phyloP scores from a whole-genome alignment of 2,329 filamentous ascomycete genomes.

The Knufia fluminis region DNA sequence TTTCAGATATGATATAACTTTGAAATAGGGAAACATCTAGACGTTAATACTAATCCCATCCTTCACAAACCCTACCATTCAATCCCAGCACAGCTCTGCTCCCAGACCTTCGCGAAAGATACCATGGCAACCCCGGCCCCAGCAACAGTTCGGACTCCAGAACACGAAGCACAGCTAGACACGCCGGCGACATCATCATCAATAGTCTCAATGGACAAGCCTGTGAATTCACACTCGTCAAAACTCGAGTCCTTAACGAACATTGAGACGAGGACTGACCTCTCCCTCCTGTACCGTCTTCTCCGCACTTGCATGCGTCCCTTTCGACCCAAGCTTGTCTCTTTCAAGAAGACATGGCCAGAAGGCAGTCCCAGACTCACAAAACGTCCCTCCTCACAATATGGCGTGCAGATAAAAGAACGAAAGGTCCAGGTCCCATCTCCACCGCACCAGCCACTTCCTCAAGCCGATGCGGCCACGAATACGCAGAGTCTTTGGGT shows the following conservation, averaged over 20 bases:
- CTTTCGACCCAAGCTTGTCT: conserved; percentile 17
- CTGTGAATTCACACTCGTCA: too few relatives aligned
- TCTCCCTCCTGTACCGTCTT: conserved; percentile 15
- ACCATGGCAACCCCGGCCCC: too few relatives aligned
- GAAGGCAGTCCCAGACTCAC: conserved; percentile 33
- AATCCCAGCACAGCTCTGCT: too few relatives aligned
- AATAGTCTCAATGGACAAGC: too few relatives aligned
- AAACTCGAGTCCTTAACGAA: not conserved
- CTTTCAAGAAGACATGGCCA: conserved; percentile 21
- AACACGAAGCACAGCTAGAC: too few relatives aligned
- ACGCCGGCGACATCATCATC: too few relatives aligned
- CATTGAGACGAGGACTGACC: conserved; percentile 11
- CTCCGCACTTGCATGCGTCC: conserved; percentile 15
- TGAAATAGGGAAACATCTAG: too few relatives aligned
- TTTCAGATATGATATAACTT: too few relatives aligned
- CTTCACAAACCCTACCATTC: too few relatives aligned
- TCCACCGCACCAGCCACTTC: not conserved
- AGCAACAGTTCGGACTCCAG: too few relatives aligned
- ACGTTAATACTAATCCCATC: too few relatives aligned
- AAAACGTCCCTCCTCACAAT: not conserved
- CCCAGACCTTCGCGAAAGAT: too few relatives aligned
- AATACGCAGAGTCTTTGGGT: not conserved
- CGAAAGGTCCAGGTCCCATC: not conserved
- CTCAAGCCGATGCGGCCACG: not conserved
- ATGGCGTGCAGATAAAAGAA: conserved; percentile 3